phyloP scores from a whole-genome alignment of 148 eudicot genomes.

The Rhododendron henanense region DNA sequence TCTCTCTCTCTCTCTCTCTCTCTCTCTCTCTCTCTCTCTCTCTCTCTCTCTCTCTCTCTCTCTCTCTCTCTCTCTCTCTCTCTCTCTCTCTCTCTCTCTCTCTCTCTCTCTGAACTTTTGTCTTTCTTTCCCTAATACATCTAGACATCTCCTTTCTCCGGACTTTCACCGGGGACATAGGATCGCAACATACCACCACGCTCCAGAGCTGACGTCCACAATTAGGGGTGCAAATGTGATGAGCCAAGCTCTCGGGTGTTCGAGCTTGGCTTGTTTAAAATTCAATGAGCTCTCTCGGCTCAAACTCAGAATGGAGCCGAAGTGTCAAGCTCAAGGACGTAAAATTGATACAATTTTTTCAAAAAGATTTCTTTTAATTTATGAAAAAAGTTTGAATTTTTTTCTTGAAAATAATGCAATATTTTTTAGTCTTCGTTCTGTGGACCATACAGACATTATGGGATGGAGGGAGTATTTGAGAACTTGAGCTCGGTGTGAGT shows the following conservation, averaged over 20 bases:
- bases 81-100: not conserved
- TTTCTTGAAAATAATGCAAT: too few species aligned
- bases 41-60: too few species aligned
- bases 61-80: too few species aligned
- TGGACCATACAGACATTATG: too few species aligned
- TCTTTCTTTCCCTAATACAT: not conserved
- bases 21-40: too few species aligned
- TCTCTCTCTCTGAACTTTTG: too few species aligned
- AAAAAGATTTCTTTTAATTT: too few species aligned
- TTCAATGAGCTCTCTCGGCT: not conserved
- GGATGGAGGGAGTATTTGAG: not conserved
- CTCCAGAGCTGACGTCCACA: not conserved
- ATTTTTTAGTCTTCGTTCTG: too few species aligned
- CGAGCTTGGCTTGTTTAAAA: not conserved
- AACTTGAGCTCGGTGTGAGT: not conserved
- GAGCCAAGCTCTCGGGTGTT: not conserved
- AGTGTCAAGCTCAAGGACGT: not conserved
- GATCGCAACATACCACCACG: not conserved
- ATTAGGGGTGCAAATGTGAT: not conserved
- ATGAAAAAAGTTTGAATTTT: too few species aligned
- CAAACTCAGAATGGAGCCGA: not conserved
- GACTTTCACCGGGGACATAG: too few species aligned
- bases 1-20: too few species aligned
- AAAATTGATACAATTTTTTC: too few species aligned
- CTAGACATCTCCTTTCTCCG: not conserved